Conservation (phyloP, 371 early-diverging fungal genomes). For the Mortierella sp. region DNA sequence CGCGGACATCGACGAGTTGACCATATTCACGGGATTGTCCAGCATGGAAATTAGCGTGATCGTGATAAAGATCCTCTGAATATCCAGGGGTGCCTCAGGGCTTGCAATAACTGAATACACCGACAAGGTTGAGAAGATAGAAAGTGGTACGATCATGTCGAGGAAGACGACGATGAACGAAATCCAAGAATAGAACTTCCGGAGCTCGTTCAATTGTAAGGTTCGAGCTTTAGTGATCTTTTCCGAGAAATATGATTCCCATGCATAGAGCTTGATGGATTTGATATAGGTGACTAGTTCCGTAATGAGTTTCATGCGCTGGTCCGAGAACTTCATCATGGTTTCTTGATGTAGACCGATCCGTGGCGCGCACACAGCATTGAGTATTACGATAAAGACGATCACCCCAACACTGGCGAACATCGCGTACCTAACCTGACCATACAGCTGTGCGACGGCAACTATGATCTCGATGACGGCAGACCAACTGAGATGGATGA, state of each 20-base stretch:
- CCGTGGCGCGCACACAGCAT: neutral
- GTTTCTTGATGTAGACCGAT: slow-evolving; percentile 20
- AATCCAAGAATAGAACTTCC: slow-evolving; percentile 38
- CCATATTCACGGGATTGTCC: too few species aligned
- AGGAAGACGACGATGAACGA: slow-evolving; percentile 20
- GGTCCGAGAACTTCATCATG: slow-evolving; percentile 24
- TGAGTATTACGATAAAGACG: neutral
- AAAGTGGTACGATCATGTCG: slow-evolving; percentile 50
- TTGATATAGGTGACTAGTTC: slow-evolving; percentile 51
- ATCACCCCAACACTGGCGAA: slow-evolving; percentile 21
- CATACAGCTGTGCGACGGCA: slow-evolving; percentile 77
- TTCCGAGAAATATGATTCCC: slow-evolving; percentile 61
- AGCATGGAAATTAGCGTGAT: too few species aligned
- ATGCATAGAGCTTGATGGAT: slow-evolving; percentile 63
- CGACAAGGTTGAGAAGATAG: slow-evolving; percentile 5
- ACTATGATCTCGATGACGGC: slow-evolving; percentile 85
- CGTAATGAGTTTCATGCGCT: slow-evolving; percentile 54
- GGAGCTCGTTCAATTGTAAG: slow-evolving; percentile 55
- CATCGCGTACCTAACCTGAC: slow-evolving; percentile 33
- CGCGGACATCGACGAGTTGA: slow-evolving; percentile 31
- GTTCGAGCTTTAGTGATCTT: slow-evolving; percentile 64
- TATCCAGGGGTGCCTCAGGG: too few species aligned
- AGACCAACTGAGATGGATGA: slow-evolving; percentile 68
- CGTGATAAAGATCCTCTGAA: too few species aligned
- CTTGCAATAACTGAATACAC: too few species aligned